phyloP scores from a whole-genome alignment of 768 basidiomycete genomes.

The Rhizopogon vesiculosus region DNA sequence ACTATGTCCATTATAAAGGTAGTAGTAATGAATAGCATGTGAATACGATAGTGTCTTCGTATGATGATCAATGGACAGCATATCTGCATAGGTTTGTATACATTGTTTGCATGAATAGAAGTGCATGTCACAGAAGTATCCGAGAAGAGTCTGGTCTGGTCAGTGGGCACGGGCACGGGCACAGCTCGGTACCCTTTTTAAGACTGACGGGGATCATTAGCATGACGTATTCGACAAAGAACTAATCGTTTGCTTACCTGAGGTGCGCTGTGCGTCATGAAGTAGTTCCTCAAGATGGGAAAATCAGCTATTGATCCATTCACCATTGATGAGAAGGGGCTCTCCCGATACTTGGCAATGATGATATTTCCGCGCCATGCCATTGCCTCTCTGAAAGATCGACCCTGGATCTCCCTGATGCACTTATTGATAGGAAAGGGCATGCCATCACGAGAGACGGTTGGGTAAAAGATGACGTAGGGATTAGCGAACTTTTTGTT shows the following conservation, averaged over 20 bases:
- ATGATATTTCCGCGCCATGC: slow-evolving; percentile 83
- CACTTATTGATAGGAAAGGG: slow-evolving; percentile 77
- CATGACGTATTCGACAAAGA: slow-evolving; percentile 6
- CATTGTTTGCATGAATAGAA: neutral
- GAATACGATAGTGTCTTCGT: neutral
- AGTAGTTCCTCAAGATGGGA: slow-evolving; percentile 75
- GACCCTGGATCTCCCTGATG: slow-evolving; percentile 70
- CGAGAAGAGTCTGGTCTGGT: neutral
- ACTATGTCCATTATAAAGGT: slow-evolving; percentile 11
- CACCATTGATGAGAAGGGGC: slow-evolving; percentile 47
- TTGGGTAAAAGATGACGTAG: slow-evolving; percentile 79
- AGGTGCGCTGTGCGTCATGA: slow-evolving; percentile 61
- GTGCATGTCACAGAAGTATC: neutral
- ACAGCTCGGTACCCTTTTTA: neutral
- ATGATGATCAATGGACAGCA: neutral
- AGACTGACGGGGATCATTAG: neutral
- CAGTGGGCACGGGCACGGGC: no score
- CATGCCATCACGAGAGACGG: slow-evolving; percentile 73
- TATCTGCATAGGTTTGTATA: neutral
- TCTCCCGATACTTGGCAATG: slow-evolving; percentile 61
- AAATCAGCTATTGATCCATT: slow-evolving; percentile 83
- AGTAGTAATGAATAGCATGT: slow-evolving; percentile 20
- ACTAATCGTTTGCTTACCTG: slow-evolving; percentile 27
- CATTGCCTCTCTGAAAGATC: slow-evolving; percentile 49
- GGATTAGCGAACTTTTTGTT: slow-evolving; percentile 72